phyloP scores from a whole-genome alignment of 352 stramenopile species.

The Phytopythium montanum region DNA sequence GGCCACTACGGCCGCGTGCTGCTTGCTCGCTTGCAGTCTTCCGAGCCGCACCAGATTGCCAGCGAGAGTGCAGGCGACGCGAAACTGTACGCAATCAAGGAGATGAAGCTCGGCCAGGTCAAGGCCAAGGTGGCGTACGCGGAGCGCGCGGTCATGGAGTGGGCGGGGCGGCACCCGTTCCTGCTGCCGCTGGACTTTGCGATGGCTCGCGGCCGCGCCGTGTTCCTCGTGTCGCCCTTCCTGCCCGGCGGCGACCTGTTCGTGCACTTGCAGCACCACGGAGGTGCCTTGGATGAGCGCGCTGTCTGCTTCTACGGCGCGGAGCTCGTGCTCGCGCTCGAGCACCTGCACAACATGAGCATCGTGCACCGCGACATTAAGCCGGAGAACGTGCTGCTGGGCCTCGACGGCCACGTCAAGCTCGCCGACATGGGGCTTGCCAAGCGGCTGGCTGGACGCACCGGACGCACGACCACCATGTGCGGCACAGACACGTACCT shows the following conservation, averaged over 20 bases:
- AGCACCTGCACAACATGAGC: slow-evolving; percentile 91
- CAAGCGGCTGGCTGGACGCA: slow-evolving; percentile 76
- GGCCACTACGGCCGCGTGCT: slow-evolving; percentile 86
- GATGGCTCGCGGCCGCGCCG: slow-evolving; percentile 93
- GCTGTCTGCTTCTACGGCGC: slow-evolving; percentile 84
- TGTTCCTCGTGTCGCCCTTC: slow-evolving; percentile 98
- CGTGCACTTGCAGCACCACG: slow-evolving; percentile 85
- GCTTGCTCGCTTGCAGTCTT: slow-evolving; percentile 27
- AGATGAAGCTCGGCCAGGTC: slow-evolving; percentile 89
- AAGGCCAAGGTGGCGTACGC: slow-evolving; percentile 86
- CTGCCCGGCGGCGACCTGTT: slow-evolving; percentile 97
- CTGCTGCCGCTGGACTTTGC: slow-evolving; percentile 97
- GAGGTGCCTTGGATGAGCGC: slow-evolving; percentile 72
- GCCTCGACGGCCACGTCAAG: slow-evolving; percentile 87
- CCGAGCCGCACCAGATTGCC: background rate
- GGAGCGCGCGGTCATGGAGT: slow-evolving; percentile 82
- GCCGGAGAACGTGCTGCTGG: slow-evolving; percentile 90
- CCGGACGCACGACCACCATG: slow-evolving; percentile 84
- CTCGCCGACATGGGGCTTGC: slow-evolving; percentile 91
- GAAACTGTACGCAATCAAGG: slow-evolving; percentile 82
- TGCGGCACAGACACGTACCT: slow-evolving; percentile 90
- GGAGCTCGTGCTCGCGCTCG: slow-evolving; percentile 72
- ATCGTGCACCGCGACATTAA: slow-evolving; percentile 94
- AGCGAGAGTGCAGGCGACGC: slow-evolving; percentile 18
- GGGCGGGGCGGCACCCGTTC: slow-evolving; percentile 91